These are phyloP conservation scores for Penicillium sclerotiorum DNA, from an alignment of 2,329 filamentous ascomycete species.

Conservation along the genomic window DNA sequence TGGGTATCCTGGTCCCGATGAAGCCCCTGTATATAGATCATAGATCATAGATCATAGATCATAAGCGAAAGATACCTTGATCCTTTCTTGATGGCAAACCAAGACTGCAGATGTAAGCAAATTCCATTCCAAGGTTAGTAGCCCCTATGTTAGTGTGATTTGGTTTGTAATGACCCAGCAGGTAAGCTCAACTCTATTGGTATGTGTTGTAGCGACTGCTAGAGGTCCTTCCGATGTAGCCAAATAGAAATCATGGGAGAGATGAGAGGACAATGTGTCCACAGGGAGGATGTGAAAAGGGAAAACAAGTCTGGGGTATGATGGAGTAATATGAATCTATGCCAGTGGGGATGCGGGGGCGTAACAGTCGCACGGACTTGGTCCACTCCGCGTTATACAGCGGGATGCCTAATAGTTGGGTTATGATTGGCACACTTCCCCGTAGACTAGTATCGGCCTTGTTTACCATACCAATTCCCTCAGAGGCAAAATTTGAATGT, in stretches of 20 bases:
- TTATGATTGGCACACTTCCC: conserved; percentile 11
- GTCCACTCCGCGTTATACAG: neutral
- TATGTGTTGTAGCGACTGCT: too few species aligned
- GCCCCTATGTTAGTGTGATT: neutral
- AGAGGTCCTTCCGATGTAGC: too few species aligned
- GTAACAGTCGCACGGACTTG: conserved; percentile 1
- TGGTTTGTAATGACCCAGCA: too few species aligned
- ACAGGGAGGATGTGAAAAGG: neutral
- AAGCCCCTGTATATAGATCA: conserved; percentile 26
- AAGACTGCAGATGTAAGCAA: too few species aligned
- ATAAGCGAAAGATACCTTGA: conserved; percentile 12
- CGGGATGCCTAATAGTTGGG: conserved; percentile 11
- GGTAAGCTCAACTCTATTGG: too few species aligned
- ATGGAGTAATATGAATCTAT: neutral
- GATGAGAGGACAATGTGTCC: neutral
- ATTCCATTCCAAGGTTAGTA: too few species aligned
- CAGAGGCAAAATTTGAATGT: too few species aligned
- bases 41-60: conserved; percentile 27
- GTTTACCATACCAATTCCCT: neutral
- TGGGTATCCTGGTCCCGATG: neutral
- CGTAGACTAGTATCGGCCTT: conserved; percentile 9
- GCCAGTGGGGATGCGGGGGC: conserved; percentile 1
- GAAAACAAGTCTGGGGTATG: conserved; percentile 20
- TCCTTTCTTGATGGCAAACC: neutral
- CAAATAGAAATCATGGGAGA: neutral